Percentiles rank a stretch among this genome's conserved stretches.
Conservation (phyloP, 1,284 basidiomycete genomes). For the Boletus sp. region DNA sequence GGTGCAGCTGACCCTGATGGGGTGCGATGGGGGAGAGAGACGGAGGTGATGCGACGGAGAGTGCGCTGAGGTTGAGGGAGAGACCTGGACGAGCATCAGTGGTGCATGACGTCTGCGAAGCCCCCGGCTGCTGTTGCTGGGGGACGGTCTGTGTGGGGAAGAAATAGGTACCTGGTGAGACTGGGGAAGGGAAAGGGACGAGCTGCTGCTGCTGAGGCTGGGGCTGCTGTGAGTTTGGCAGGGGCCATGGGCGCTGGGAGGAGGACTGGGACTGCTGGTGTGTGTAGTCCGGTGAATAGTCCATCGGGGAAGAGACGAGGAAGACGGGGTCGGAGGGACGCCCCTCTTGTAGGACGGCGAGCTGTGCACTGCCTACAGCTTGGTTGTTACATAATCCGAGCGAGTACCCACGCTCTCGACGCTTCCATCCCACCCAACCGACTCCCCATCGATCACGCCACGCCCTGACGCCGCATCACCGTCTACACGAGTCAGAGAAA, state of each 20-base stretch:
- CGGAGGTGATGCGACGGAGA: slow-evolving; percentile 65
- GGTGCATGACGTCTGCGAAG: slow-evolving; percentile 23
- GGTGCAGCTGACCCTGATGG: slow-evolving; percentile 28
- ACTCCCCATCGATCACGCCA: slow-evolving; percentile 17
- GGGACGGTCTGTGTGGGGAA: slow-evolving; percentile 36
- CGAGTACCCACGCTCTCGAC: no score
- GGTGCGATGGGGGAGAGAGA: slow-evolving; percentile 63
- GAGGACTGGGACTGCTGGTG: slow-evolving; percentile 12
- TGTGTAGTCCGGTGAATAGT: slow-evolving; percentile 13
- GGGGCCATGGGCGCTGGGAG: no score
- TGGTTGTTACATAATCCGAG: slow-evolving; percentile 17
- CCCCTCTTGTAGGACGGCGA: slow-evolving; percentile 22
- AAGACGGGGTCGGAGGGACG: no score
- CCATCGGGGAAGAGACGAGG: slow-evolving; percentile 19
- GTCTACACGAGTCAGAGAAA: slow-evolving; percentile 22
- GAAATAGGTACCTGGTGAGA: slow-evolving; percentile 26
- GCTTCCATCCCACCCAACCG: background rate
- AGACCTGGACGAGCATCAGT: slow-evolving; percentile 40
- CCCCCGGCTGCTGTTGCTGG: slow-evolving; percentile 30
- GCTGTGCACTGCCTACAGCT: slow-evolving; percentile 30
- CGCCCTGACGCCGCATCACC: slow-evolving; percentile 34
- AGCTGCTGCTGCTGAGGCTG: slow-evolving; percentile 11
- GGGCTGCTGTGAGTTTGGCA: no score
- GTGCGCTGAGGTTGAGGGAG: slow-evolving; percentile 67
- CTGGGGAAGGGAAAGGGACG: slow-evolving; percentile 28